Conservation (phyloP, 2,329 filamentous ascomycete species). For the Penicillium expansum region DNA sequence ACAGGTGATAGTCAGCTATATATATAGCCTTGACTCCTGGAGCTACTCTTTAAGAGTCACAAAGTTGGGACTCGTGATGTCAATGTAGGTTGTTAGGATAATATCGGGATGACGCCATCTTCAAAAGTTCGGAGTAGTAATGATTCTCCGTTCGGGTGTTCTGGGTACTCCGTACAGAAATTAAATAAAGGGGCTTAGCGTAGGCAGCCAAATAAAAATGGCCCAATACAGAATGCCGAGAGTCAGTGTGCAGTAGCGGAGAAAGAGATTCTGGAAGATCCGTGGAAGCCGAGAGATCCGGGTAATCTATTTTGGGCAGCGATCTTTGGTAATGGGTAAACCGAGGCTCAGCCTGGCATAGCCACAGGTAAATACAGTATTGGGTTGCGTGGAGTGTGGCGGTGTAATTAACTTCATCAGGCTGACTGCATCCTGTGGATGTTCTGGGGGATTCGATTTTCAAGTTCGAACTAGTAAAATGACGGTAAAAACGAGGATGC, state of each 20-base stretch:
- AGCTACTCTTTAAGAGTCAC: neutral
- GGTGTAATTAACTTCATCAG: neutral
- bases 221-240: neutral
- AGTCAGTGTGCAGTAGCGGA: neutral
- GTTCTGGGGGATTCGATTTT: neutral
- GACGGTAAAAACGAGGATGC: neutral
- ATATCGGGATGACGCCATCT: neutral
- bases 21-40: neutral
- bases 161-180: neutral
- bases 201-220: slow-evolving; percentile 9
- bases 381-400: slow-evolving; percentile 1
- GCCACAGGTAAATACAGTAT: neutral
- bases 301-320: slow-evolving; percentile 9
- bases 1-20: neutral
- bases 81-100: neutral
- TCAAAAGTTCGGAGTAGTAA: neutral
- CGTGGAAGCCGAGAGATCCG: slow-evolving; percentile 16
- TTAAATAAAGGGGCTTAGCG: slow-evolving; percentile 1
- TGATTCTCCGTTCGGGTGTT: neutral
- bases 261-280: slow-evolving; percentile 13
- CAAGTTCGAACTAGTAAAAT: neutral
- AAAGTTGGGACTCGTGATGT: neutral
- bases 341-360: neutral
- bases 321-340: neutral
- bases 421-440: neutral